Base-by-base conservation (phyloP, 192 early-diverging fungal species). In the Phlyctochytrium arcticum region DNA sequence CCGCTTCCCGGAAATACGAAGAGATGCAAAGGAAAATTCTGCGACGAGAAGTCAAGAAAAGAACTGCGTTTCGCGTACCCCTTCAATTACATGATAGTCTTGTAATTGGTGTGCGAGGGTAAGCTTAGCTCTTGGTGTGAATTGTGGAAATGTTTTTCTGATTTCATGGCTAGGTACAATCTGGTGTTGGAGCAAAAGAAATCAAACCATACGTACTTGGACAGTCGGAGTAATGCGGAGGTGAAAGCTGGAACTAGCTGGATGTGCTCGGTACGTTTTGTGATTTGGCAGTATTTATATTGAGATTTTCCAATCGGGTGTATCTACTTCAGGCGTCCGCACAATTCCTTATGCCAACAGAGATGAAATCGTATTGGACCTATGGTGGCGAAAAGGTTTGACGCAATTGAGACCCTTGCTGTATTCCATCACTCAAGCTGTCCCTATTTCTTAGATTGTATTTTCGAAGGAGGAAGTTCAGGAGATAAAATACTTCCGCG, bases 401-500 rank as follows among this genome's bases (percentile, higher is more conserved):
- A 32, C 3, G 2, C 24, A 32, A 17, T 26, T 39, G 27, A 8
- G 23, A 6, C 39, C 10, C 27, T 8, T 37, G 34, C 29, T 42
- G 32, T 17, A 24, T 12, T 66, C 24, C 4, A 61, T 70, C 6
- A 63, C 39, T 0, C 36, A 30, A 9, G 29, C 30, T n/a, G 12
- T 47, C 7, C 15, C 21, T 15, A n/a, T 24, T 21, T 49, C 31
- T 7, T 46, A 85, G 83, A 73, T 81, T 26, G 72, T 89, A 5
- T 93, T 92, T 55, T 83, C 88, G 0, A 88, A 85, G 50, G 85
- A 88, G 1, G 91, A 93, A 36, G 44, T 88, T 10, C 54, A 65
- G 0, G 55, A 78, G 37, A 80, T 92, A n/a, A 80, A 80, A 54
- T 72, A 74, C 6, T 77, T 89, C 61, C 81, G 83, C 5, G 80